phyloP scores from a whole-genome alignment of 2,329 filamentous ascomycete species.

The Westerdykella sp. region DNA sequence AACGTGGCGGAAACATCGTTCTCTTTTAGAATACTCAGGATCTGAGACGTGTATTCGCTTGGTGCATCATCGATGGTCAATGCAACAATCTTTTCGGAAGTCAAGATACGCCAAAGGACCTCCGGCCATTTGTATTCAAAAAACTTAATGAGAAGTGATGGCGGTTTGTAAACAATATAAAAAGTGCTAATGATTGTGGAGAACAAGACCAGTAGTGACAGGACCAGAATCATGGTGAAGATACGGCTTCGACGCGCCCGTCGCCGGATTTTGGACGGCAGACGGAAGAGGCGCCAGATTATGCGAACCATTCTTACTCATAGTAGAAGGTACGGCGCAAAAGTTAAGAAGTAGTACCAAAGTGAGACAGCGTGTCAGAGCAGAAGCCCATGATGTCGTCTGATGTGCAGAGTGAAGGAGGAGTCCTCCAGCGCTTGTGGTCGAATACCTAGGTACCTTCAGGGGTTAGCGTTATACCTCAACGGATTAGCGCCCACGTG shows the following conservation, averaged over 20 bases:
- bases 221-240: slow-evolving; percentile 30
- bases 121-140: slow-evolving; percentile 68
- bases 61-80: slow-evolving; percentile 86
- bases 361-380: neutral
- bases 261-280: slow-evolving; percentile 29
- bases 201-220: slow-evolving; percentile 16
- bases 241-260: slow-evolving; percentile 34
- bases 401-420: neutral
- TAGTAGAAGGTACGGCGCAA: neutral
- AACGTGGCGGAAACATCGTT: slow-evolving; percentile 73
- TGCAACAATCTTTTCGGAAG: slow-evolving; percentile 61
- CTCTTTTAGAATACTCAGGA: slow-evolving; percentile 59
- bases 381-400: too few species aligned
- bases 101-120: slow-evolving; percentile 66
- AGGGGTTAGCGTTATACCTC: too few species aligned
- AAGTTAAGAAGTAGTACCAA: neutral
- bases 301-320: slow-evolving; percentile 22
- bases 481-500: too few species aligned
- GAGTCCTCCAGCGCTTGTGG: neutral
- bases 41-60: slow-evolving; percentile 62
- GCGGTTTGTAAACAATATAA: slow-evolving; percentile 77
- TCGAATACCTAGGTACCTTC: too few species aligned
- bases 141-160: slow-evolving; percentile 61
- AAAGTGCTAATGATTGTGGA: slow-evolving; percentile 30
- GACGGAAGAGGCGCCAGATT: slow-evolving; percentile 27